These are phyloP conservation scores for Pulveroboletus frians DNA, from an alignment of 768 basidiomycete species.

Conservation along the genomic window DNA sequence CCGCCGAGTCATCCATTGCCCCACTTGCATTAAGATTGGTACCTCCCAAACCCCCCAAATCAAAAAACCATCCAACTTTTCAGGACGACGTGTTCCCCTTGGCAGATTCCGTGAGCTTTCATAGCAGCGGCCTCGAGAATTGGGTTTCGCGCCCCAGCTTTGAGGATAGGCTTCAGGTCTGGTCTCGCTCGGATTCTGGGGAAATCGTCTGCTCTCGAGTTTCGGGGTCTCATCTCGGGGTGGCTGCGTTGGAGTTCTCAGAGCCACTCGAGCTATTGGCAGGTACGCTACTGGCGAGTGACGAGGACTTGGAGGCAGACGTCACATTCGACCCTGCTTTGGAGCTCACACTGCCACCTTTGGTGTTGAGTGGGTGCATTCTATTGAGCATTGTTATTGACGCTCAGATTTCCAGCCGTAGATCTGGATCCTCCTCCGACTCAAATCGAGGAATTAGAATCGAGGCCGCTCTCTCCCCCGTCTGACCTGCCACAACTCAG, in stretches of 20 bases:
- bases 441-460: slow-evolving; percentile 1
- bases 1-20: slow-evolving; percentile 42
- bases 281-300: slow-evolving; percentile 34
- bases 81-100: slow-evolving; percentile 24
- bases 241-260: slow-evolving; percentile 71
- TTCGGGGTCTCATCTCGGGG: slow-evolving; percentile 47
- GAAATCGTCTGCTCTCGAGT: slow-evolving; percentile 36
- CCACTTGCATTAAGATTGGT: slow-evolving; percentile 37
- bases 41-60: slow-evolving; percentile 23
- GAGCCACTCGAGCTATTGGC: slow-evolving; percentile 61
- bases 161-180: slow-evolving; percentile 62
- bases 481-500: slow-evolving; percentile 2
- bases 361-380: slow-evolving; percentile 16
- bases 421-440: slow-evolving; percentile 21
- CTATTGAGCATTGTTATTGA: background rate
- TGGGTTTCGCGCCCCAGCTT: slow-evolving; percentile 75
- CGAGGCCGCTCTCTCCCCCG: slow-evolving; percentile 3
- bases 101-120: slow-evolving; percentile 12
- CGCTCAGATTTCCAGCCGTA: slow-evolving; percentile 14
- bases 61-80: slow-evolving; percentile 32
- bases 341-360: slow-evolving; percentile 15
- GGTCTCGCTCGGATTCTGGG: slow-evolving; percentile 40
- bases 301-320: slow-evolving; percentile 8
- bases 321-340: slow-evolving; percentile 13
- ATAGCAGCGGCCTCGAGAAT: slow-evolving; percentile 54